A percentile compares a stretch with the other conserved stretches of the same genome.
Conservation (phyloP, 495 filamentous ascomycete genomes). For the Podospora tetraspora region DNA sequence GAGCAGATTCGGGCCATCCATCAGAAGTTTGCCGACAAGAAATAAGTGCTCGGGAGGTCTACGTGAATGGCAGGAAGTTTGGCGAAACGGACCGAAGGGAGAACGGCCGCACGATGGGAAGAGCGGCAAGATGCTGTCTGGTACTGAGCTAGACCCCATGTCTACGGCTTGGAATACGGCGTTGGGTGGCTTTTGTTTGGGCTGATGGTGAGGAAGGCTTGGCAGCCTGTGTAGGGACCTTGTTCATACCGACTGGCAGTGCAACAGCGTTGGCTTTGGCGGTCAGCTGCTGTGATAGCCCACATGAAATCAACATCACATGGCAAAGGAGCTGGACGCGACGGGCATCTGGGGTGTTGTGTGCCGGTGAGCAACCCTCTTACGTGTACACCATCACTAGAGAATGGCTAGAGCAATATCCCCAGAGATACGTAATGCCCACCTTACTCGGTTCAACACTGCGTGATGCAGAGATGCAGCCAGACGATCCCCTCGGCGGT, state of each 20-base stretch:
- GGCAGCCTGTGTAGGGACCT: background rate
- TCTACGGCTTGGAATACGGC: background rate
- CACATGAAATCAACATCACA: background rate
- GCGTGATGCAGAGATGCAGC: background rate
- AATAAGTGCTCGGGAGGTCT: slow-evolving; percentile 17
- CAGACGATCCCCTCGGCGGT: background rate
- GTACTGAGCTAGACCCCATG: background rate
- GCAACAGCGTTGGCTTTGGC: background rate
- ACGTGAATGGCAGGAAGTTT: background rate
- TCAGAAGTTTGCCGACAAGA: slow-evolving; percentile 54
- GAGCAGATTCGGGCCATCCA: slow-evolving; percentile 68
- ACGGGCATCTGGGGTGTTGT: background rate
- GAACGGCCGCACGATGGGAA: background rate
- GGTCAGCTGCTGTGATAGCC: background rate
- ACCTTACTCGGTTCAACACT: background rate
- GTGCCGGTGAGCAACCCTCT: background rate
- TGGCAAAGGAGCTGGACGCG: background rate
- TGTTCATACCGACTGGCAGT: background rate
- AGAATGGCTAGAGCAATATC: background rate
- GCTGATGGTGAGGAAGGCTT: background rate
- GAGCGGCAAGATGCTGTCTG: background rate
- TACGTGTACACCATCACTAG: background rate
- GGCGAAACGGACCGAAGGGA: background rate
- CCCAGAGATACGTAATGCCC: background rate
- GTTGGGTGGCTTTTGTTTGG: background rate